Evolutionary conservation across 140 eudicot species (phyloP), one percentile per base, ranked within the genome.

Genomic region (Stevia rebaudiana): DNA sequence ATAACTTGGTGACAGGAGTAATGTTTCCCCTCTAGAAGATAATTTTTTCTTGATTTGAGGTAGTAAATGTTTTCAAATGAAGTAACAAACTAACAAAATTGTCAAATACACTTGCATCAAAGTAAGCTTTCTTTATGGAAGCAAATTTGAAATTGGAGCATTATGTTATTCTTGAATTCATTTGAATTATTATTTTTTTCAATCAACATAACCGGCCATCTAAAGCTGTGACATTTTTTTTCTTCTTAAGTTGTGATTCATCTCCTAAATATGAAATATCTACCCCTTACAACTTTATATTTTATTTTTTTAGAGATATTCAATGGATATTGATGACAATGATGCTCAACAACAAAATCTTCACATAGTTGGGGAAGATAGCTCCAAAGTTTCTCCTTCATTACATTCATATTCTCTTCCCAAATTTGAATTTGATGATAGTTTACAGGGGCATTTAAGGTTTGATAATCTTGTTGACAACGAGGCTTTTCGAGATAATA

Each of bases 401-500:
- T 63, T 74, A 71, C 75, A 65, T 58, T 79, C 89, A 13, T 92
- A 74, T 75, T 71, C 84, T 65, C 83, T 88, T 79, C 95, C 98
- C 16, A 85, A 81, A 67, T 88, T 83, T 65, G 96, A 92, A 43
- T 92, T 85, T 83, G 96, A 85, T 51, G 89, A 83, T 46, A 83
- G 71, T 69, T 81, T 89, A 46, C 95, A 80, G 22, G 85, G 91
- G 18, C 84, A 85, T 63, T 35, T 92, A 71, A 88, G 98, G 75
- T 92, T 88, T 67, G 96, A 88, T 44, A 83, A 74, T 67, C 74
- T 92, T 66, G 95, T 83, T 46, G 96, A 88, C 56, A 88, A 80
- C 88, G 96, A 85, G 77, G 98, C 82, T 71, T 92, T 88, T 68
- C 90, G 85, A 78, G 89, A 92, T 63, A 85, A 78, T 78, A 84